A percentile compares a stretch with the other conserved stretches of the same genome.
phyloP scores from a whole-genome alignment of 768 basidiomycete species.

The Trametes elegans region DNA sequence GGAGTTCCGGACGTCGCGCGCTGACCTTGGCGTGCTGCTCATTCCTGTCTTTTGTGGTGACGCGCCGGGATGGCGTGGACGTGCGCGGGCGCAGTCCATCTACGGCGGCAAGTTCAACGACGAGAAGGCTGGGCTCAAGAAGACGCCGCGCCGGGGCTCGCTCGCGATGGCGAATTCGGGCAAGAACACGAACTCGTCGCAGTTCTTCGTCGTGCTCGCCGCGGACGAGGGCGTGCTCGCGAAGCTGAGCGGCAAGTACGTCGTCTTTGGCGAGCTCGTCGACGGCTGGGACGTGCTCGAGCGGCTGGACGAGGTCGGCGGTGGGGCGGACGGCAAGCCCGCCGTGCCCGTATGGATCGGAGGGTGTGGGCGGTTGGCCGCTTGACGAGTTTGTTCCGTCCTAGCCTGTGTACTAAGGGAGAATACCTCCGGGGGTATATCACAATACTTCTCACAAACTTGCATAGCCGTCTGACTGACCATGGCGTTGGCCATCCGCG shows the following conservation, averaged over 20 bases:
- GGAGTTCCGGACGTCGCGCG: too few relatives aligned
- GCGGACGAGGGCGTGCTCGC: slow-evolving; percentile 38
- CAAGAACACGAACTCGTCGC: slow-evolving; percentile 46
- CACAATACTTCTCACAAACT: too few relatives aligned
- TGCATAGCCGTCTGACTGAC: too few relatives aligned
- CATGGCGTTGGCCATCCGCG: too few relatives aligned
- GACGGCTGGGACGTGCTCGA: slow-evolving; percentile 35
- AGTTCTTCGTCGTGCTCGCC: slow-evolving; percentile 51
- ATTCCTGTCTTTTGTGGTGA: background rate
- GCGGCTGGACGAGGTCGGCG: slow-evolving; percentile 33
- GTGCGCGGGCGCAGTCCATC: slow-evolving; percentile 42
- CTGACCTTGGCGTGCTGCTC: background rate
- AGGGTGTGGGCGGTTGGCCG: slow-evolving; percentile 32
- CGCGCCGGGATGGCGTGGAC: too few relatives aligned
- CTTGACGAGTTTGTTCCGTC: too few relatives aligned
- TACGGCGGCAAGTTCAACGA: slow-evolving; percentile 50
- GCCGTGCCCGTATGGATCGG: slow-evolving; percentile 43
- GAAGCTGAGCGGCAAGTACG: slow-evolving; percentile 51
- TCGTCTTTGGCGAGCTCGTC: slow-evolving; percentile 41
- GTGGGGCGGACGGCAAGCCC: slow-evolving; percentile 35
- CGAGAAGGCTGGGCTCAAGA: slow-evolving; percentile 49
- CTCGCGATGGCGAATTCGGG: slow-evolving; percentile 54
- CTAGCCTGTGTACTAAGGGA: background rate
- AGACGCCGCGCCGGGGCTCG: slow-evolving; percentile 39
- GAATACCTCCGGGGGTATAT: too few relatives aligned